Percentiles rank a stretch among this genome's conserved stretches.
Evolutionary conservation across 306 rosid species (phyloP).

Genomic region (Arachis stenosperma): DNA sequence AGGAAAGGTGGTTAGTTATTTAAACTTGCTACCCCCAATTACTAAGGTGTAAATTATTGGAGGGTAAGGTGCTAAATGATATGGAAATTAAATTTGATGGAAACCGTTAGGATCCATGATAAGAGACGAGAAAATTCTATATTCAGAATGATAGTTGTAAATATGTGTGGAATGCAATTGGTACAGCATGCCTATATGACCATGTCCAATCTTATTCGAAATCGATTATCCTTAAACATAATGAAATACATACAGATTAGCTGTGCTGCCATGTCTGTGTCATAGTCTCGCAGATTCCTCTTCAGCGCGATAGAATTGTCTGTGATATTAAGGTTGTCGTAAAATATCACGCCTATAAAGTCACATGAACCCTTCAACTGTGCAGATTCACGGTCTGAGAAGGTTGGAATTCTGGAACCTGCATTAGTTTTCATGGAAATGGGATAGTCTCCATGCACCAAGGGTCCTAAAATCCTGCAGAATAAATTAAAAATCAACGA

Average conservation of each 20-base stretch:
- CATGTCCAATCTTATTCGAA: background rate
- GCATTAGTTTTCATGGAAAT: slow-evolving; percentile 45
- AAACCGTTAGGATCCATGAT: too few species aligned
- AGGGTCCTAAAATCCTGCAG: slow-evolving; percentile 55
- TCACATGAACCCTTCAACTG: slow-evolving; percentile 55
- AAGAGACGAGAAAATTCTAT: too few species aligned
- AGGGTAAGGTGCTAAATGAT: background rate
- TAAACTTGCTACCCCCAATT: background rate
- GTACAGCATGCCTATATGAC: background rate
- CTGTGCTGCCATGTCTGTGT: slow-evolving; percentile 32
- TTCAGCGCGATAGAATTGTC: slow-evolving; percentile 35
- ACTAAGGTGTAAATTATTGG: background rate
- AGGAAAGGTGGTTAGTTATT: background rate
- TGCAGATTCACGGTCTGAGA: slow-evolving; percentile 43
- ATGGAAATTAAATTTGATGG: background rate
- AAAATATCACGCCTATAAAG: slow-evolving; percentile 49
- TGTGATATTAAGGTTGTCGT: slow-evolving; percentile 14
- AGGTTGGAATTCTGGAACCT: slow-evolving; percentile 49
- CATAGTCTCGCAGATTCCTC: slow-evolving; percentile 35
- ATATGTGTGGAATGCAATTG: background rate
- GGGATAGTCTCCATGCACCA: slow-evolving; percentile 60
- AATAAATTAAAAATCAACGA: background rate
- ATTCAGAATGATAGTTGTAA: background rate
- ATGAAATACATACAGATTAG: background rate
- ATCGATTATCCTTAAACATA: background rate